Conservation (phyloP, 345 rosid species). For the Brassica cretica region DNA sequence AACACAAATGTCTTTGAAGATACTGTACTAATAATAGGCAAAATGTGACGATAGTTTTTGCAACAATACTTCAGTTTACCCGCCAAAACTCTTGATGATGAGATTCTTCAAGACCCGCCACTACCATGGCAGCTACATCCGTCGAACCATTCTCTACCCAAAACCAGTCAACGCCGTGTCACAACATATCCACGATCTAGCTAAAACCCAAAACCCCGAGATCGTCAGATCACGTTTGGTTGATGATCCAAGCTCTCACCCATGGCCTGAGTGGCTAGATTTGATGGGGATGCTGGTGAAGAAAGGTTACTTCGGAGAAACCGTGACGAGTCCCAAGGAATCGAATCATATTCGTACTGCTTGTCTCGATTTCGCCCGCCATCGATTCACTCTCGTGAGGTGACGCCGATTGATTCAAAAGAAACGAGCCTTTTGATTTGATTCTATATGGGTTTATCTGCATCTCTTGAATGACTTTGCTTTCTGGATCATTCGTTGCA, state of each 20-base stretch:
- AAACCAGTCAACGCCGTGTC: conserved; percentile 29
- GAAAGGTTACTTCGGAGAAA: conserved; percentile 59
- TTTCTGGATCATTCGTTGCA: neutral
- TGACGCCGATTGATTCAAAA: conserved; percentile 27
- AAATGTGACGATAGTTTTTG: neutral
- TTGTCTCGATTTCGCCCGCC: conserved; percentile 77
- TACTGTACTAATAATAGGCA: no score
- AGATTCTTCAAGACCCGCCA: conserved; percentile 36
- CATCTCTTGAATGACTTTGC: neutral
- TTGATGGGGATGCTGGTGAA: conserved; percentile 61
- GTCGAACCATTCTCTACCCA: conserved; percentile 14
- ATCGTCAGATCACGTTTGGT: conserved; percentile 28
- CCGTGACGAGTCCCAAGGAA: conserved; percentile 49
- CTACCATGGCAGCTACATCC: conserved; percentile 15
- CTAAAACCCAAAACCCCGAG: conserved; percentile 29
- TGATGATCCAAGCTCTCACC: conserved; percentile 52
- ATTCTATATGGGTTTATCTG: neutral
- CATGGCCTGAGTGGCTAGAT: conserved; percentile 84
- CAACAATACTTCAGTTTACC: neutral
- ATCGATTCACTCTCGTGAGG: conserved; percentile 65
- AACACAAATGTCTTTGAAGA: no score
- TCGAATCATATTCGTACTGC: conserved; percentile 70
- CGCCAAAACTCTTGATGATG: conserved; percentile 34
- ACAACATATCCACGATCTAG: conserved; percentile 36
- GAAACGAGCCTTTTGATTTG: neutral